Evolutionary conservation across 805 yeast species (phyloP), one percentile per base, ranked within the genome.

Genomic region (Ogataea wickerhamii): DNA sequence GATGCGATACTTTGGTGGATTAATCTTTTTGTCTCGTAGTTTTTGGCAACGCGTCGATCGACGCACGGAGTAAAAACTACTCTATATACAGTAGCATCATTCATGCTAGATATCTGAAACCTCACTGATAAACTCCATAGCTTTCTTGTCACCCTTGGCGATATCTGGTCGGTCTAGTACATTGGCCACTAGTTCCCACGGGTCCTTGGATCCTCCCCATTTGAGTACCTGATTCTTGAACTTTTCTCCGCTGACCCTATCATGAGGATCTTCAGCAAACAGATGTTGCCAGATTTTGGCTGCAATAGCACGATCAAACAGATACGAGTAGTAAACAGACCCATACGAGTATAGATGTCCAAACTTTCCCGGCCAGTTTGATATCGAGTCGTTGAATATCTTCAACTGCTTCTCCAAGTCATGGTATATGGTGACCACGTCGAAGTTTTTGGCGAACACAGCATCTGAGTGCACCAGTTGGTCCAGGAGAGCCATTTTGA

Each of bases 261-360:
- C 74, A 56, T 83, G 71, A 2, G 96, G 96, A 55, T 88, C 77
- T 4, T 69, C 51, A 3, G 62, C 67, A 58, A 93, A 93, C 27
- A 91, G 64, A 32, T 75, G 78, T 8, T 73, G 69, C 89, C 96
- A 93, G 2, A 91, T 74, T 53, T 79, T 80, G 18, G 87, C 77
- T 0, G 98, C 97, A 46, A 93, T 85, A 5, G 96, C 96, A 27
- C 97, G 66, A 62, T 93, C 98, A 39, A 93, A 73, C 36, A 93
- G 61, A 57, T 93, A 93, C 21, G 96, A 84, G 63, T 93, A 93
- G 56, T 93, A 93, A 1, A 89, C 85, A 0, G 97, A 86, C 1
- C 98, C 98, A 55, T 93, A 93, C 0, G 96, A 87, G 49, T 83
- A 85, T 28, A 93, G 64, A 56, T 93, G 98, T 1, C 96, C 95